Evolutionary conservation across 352 stramenopile genomes (phyloP), one percentile per base, ranked within the genome.

Genomic region (Pythium chondricola): DNA sequence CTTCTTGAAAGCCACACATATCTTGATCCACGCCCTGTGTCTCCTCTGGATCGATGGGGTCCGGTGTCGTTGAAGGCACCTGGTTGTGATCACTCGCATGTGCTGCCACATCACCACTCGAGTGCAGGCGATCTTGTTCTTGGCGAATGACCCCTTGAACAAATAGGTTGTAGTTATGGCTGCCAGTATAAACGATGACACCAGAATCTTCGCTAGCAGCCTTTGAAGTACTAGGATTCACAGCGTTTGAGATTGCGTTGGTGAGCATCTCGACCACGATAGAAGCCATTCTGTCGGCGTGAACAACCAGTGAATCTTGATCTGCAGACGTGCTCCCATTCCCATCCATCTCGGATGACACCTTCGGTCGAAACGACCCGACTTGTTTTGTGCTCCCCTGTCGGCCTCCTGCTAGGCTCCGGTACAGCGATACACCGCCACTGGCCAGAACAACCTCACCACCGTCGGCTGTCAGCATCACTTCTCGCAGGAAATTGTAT

Each of bases 401-500:
- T n/a, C n/a, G n/a, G n/a, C n/a, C n/a, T n/a, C n/a, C n/a, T n/a
- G n/a, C n/a, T n/a, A n/a, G n/a, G n/a, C n/a, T n/a, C n/a, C 72
- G 52, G 8, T 72, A 39, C 13, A 89, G 47, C 7, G 54, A 47
- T 20, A 66, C 63, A 14, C 73, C 78, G 3, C 74, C 78, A 27
- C 73, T 88, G 22, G 49, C 63, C 10, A 71, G 45, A 7, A 86
- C 65, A 18, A 79, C 63, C 17, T 77, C 61, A 41, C 54, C 43
- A 0, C 78, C 78, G 38, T 84, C 72, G 33, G 53, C 63, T 13
- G 62, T 56, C 4, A 73, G 48, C 22, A 90, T 47, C 25, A 82
- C 71, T 50, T 83, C 63, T 33, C 73, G 71, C 17, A 86, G 40
- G 30, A 90, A 90, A 27, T 81, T 80, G 56, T 61, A 73, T 2